These are phyloP conservation scores for Salvia splendens DNA, from an alignment of 257 asterid species.

Conservation along the genomic window DNA sequence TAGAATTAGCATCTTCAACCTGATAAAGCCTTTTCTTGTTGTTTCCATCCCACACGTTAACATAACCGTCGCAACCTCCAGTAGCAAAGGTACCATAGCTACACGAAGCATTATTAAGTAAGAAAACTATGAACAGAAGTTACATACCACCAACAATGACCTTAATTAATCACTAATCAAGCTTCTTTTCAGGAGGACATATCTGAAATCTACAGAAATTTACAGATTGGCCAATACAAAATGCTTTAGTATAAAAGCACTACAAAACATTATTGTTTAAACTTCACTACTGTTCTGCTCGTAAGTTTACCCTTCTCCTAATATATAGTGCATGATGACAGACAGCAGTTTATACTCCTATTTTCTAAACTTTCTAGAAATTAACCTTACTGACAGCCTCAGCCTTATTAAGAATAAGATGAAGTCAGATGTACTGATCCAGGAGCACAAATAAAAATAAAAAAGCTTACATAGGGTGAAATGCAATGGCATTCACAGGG, in stretches of 20 bases:
- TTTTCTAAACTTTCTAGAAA: neutral
- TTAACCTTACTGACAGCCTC: neutral
- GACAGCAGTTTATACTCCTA: neutral
- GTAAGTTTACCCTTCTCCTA: neutral
- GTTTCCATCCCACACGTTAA: slow-evolving; percentile 96
- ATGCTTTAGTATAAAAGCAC: neutral
- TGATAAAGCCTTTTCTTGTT: slow-evolving; percentile 93
- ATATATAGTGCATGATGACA: neutral
- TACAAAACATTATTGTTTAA: neutral
- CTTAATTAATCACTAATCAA: neutral
- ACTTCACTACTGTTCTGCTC: neutral
- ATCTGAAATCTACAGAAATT: neutral
- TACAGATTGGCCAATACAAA: neutral
- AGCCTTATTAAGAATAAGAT: neutral
- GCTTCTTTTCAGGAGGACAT: slow-evolving; percentile 1
- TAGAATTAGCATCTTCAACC: slow-evolving; percentile 44
- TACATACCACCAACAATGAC: neutral
- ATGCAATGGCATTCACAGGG: slow-evolving; percentile 90
- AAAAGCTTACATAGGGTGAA: slow-evolving; percentile 79
- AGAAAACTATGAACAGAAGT: slow-evolving; percentile 2
- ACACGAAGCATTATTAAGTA: slow-evolving; percentile 28
- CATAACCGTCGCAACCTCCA: slow-evolving; percentile 94
- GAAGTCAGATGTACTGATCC: slow-evolving; percentile 1
- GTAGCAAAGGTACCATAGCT: slow-evolving; percentile 91
- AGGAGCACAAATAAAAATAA: neutral